Base-by-base conservation (phyloP, 1,284 basidiomycete genomes). In the Fomes fomentarius region DNA sequence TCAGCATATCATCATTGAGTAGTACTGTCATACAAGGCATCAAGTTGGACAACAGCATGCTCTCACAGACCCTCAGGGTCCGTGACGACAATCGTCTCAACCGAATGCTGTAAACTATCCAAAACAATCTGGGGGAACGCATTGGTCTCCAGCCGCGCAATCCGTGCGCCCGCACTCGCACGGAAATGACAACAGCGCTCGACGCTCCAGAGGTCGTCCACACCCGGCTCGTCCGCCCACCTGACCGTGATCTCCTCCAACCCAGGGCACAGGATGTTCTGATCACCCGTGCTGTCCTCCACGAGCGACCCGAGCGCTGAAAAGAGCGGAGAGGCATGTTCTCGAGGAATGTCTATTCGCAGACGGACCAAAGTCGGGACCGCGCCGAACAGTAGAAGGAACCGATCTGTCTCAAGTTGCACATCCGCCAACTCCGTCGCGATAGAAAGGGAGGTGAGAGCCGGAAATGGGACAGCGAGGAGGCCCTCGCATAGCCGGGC, bases 401-500 rank as follows among this genome's bases (percentile, higher is more conserved):
- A 40, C 21, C 46, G 56, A 19, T 6, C n/a, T 12, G 17, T 14
- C 14, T 31, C 17, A 9, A 24, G 34, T 37, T 37, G 15, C 31
- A 14, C 34, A n/a, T n/a, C n/a, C 35, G 8, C 1, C 25, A 4
- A 9, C 14, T n/a, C 19, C 3, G 21, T 12, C 31, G n/a, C 39
- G 22, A 47, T 14, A 38, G 43, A 51, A 30, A 51, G 48, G n/a
- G 37, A 35, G 21, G 19, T 30, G 12, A 58, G 49, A 15, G 49
- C 48, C 9, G 52, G 56, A 2, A 58, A 38, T 15, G 56, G 52
- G 5, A 54, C 40, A 8, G 56, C 56, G 14, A 47, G 31, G 41
- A 58, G 34, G 25, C 48, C 56, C 25, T 51, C 52, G 41, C 46
- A 54, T 8, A 58, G 49, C 12, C 45, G 56, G 10, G 39, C 43